Base-by-base conservation (phyloP, 371 early-diverging fungal species). In the Coemansia sp. region DNA sequence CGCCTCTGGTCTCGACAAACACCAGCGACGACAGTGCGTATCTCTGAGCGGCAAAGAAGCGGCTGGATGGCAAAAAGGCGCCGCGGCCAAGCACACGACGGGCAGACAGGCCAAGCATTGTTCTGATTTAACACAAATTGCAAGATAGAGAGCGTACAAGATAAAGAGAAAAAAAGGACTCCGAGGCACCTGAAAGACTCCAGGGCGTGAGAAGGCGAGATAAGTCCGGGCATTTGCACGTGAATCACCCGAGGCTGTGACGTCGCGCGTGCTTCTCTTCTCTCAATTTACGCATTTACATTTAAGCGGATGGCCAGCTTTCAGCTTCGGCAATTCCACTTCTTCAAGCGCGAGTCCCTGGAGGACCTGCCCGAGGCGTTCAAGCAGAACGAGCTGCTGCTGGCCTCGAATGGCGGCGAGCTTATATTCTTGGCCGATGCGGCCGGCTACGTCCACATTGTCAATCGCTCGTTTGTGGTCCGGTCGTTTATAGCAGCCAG, bases 1-100 rank as follows among this genome's bases (percentile, higher is more conserved):
- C 83, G 79, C 89, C 87, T 78, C 90, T 91, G 83, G 93, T 92
- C 80, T 97, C 98, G 51, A 94, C 89, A 53, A 91, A 77, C 63
- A 97, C 85, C 38, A 97, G 83, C n/a, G 94, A 72, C 31, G 78
- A 75, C 29, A 74, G 65, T 24, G 24, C 24, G 37, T 9, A 37
- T 34, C 24, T 54, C 48, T 58, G 67, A 18, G 40, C 54, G 9
- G 62, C 55, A 29, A 24, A 40, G 55, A 39, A 42, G 42, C 55
- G 40, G 14, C 55, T 36, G 29, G 44, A 12, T 3, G 54, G 18
- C 18, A 10, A 24, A 12, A n/a, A 37, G 33, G 57, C 12, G 51
- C 34, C 50, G 62, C 71, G 71, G 9, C 51, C 48, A 4, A 62
- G 57, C 16, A 49, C 43, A 46, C 50, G 32, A 36, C 67, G 64